These are phyloP conservation scores for Malassezia sympodialis DNA, from an alignment of 1,284 basidiomycete genomes.

Conservation along the genomic window DNA sequence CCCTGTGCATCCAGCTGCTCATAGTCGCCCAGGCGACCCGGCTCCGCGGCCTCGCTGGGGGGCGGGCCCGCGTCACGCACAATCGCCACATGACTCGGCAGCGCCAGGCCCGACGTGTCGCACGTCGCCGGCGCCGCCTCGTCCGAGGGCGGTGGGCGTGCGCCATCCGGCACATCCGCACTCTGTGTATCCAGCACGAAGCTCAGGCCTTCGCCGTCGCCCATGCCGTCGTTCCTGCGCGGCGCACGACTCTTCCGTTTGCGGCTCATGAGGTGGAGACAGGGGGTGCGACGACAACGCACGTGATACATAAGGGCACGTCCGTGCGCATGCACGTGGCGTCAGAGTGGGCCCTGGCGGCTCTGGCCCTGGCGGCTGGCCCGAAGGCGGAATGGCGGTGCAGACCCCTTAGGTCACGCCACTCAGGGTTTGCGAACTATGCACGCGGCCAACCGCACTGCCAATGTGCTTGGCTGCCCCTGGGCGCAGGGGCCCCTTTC, in stretches of 20 bases:
- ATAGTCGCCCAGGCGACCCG: slow-evolving; percentile 3
- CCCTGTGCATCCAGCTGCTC: slow-evolving; percentile 14
- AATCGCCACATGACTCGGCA: slow-evolving; percentile 14
- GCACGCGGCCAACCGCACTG: too few species aligned
- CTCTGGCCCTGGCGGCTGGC: too few species aligned
- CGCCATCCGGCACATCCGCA: slow-evolving; percentile 1
- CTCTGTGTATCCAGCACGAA: slow-evolving; percentile 15
- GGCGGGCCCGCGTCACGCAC: not conserved
- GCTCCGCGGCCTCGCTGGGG: not conserved
- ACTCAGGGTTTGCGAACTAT: too few species aligned
- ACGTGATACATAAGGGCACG: not conserved
- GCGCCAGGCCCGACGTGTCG: not conserved
- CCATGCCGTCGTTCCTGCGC: not conserved
- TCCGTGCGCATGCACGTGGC: slow-evolving; percentile 4
- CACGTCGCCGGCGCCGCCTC: not conserved
- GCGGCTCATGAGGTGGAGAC: not conserved
- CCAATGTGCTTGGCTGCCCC: too few species aligned
- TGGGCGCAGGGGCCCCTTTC: too few species aligned
- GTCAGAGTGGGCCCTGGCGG: too few species aligned
- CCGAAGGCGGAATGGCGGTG: too few species aligned
- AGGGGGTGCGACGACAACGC: not conserved
- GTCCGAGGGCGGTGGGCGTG: not conserved
- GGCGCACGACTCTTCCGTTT: not conserved
- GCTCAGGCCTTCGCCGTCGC: not conserved
- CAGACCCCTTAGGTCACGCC: too few species aligned